Percentiles rank a stretch among this genome's conserved stretches.
phyloP scores from a whole-genome alignment of 1,284 basidiomycete species.

The Leccinum huronense region DNA sequence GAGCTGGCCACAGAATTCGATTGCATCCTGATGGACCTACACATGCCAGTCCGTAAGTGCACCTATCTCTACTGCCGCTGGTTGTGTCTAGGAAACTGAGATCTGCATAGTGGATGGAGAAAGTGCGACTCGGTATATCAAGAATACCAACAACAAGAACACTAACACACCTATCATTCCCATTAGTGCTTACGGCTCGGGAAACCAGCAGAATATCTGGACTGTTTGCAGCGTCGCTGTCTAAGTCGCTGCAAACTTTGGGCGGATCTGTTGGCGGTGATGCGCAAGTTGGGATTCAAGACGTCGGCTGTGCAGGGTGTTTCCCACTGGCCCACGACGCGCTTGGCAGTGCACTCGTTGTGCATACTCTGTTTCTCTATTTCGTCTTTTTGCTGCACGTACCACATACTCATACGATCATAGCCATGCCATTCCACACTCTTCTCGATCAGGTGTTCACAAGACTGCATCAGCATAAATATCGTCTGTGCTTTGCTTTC shows the following conservation, averaged over 20 bases:
- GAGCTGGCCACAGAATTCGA: constrained; percentile 64
- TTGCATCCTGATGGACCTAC: constrained; percentile 85
- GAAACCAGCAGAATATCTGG: constrained; percentile 64
- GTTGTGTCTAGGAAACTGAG: constrained; percentile 4
- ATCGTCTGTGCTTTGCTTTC: constrained; percentile 30
- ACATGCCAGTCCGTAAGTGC: constrained; percentile 83
- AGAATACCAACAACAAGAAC: constrained; percentile 92
- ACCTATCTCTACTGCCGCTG: not conserved
- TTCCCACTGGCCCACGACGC: constrained; percentile 32
- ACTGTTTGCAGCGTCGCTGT: constrained; percentile 81
- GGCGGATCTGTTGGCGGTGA: constrained; percentile 74
- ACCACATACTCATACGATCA: constrained; percentile 33
- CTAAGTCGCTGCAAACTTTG: constrained; percentile 82
- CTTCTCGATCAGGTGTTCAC: constrained; percentile 18
- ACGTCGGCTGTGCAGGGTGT: constrained; percentile 67
- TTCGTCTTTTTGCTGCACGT: constrained; percentile 34
- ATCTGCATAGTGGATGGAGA: constrained; percentile 75
- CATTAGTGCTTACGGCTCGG: constrained; percentile 78
- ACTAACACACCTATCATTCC: constrained; percentile 89
- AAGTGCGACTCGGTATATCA: constrained; percentile 90
- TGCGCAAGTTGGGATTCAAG: constrained; percentile 86
- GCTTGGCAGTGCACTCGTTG: constrained; percentile 3
- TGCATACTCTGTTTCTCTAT: constrained; percentile 34
- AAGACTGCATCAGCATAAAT: constrained; percentile 39
- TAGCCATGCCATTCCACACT: constrained; percentile 30